Base-by-base conservation (phyloP, 495 filamentous ascomycete genomes). In the Hypoxylon lenormandii region DNA sequence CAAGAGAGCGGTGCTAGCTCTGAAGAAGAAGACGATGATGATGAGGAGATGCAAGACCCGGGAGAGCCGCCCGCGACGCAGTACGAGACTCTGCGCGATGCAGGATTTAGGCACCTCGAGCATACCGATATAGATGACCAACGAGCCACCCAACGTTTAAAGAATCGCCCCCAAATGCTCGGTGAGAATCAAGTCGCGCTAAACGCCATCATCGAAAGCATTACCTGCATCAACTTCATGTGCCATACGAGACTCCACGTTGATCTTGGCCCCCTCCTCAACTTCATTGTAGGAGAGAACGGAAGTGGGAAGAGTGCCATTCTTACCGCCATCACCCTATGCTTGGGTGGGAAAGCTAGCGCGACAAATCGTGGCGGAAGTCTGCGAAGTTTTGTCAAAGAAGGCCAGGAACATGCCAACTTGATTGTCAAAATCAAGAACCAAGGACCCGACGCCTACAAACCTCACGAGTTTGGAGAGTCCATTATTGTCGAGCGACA, bases 291-390 rank as follows among this genome's bases (percentile, higher is more conserved):
- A 56, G 95, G 95, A 2, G 92, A 96, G 73, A 99, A 99, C 77
- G 95, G 95, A 40, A 98, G 95, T 72, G 95, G 95, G n/a, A 99
- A 99, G 80, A 97, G 94, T 75, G 95, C 95, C 19, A 89, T 98
- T 18, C 80, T 99, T n/a, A 97, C 95, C 1, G 95, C 92, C 5
- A 87, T 99, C 56, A 97, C 93, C 0, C 82, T 99, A 28, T 98
- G 96, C 72, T 83, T 99, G 6, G 96, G 95, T 36, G 95, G 92
- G 2, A 97, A 97, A 76, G 92, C 94, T n/a, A 90, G 90, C 45
- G 86, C 92, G 3, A 98, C 95, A n/a, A 97, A 97, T 73, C 89
- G 95, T 50, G 95, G 94, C n/a, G 90, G 90, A 60, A 95, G 89
- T 65, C 77, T 98, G 43, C 97, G 96, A 76, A 91, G 82, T 60